A percentile compares a stretch with the other conserved stretches of the same genome.
Evolutionary conservation across 1,284 basidiomycete genomes (phyloP).

Genomic region (Anthracocystis setariae): DNA sequence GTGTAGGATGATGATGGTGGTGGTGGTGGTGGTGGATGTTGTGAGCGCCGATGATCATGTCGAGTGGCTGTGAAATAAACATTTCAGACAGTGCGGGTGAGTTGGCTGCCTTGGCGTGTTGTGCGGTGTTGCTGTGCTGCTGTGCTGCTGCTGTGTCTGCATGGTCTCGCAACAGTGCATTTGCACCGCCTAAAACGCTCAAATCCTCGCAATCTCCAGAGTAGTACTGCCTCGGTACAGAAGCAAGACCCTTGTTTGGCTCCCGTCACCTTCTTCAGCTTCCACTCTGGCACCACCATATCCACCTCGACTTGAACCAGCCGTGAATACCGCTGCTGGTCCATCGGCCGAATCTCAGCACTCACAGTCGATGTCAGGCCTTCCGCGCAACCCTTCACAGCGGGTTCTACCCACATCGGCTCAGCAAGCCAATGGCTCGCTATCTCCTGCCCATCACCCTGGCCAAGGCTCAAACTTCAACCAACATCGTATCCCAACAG

Average conservation of each 20-base stretch:
- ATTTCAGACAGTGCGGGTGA: too few species aligned
- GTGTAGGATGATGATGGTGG: background rate
- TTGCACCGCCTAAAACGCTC: too few species aligned
- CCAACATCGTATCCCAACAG: constrained; percentile 15
- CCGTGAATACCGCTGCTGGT: too few species aligned
- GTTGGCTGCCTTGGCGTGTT: too few species aligned
- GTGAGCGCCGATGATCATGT: background rate
- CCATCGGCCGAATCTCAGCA: background rate
- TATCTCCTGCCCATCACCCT: background rate
- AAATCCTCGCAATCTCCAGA: background rate
- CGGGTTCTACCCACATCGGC: background rate
- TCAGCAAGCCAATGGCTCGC: background rate
- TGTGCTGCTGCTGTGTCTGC: background rate
- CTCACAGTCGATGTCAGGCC: background rate
- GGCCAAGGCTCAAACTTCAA: background rate
- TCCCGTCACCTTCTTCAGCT: too few species aligned
- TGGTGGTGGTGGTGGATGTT: background rate
- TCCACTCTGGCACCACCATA: too few species aligned
- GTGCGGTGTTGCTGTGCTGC: too few species aligned
- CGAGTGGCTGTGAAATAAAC: background rate
- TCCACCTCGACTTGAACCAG: background rate
- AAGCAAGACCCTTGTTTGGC: too few species aligned
- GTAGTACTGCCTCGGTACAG: background rate
- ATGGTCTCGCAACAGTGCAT: background rate
- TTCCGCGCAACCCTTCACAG: background rate